Base-by-base conservation (phyloP, 768 basidiomycete genomes). In the Pisolithus microcarpus region DNA sequence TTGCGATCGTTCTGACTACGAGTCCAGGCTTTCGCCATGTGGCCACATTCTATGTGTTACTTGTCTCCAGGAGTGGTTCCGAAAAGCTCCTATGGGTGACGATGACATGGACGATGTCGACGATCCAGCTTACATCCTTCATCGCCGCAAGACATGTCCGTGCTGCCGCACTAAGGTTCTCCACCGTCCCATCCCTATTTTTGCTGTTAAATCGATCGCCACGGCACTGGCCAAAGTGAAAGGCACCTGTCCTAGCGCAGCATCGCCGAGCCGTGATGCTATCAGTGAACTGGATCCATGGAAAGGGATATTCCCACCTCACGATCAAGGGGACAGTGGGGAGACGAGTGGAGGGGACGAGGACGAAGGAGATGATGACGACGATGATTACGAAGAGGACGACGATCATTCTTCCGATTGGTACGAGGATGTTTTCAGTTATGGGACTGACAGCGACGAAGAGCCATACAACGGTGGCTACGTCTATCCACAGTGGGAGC, bases 31-130 rank as follows among this genome's bases (percentile, higher is more conserved):
- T 40, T 76, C 84, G 1, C 87, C 87, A 0, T 89, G 87, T 58
- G 87, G 87, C 1, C 87, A 89, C 56, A 75, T 85, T n/a, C 70
- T 85, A n/a, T 89, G 87, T 51, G 73, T 84, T 24, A 57, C 60
- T 3, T 89, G 87, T 57, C 76, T 89, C 8, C 82, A 85, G 64
- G 80, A 82, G 57, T 89, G 87, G 87, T 89, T 89, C 68, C 77
- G 79, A 52, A 76, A 79, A 47, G 84, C 85, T 3, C 85, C 85
- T 3, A 66, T 71, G 0, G 53, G 61, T 16, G 74, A 73, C 24
- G 70, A 73, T 36, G 75, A 75, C 16, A 77, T 76, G 72, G 52
- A 65, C 48, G 66, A 74, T 42, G 71, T 73, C 39, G 62, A 63
- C 31, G 66, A 69, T 39, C 65, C 70, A 8, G 64, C 69, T 40